phyloP scores from a whole-genome alignment of 164 flowering plant genomes.

The Vitis riparia region DNA sequence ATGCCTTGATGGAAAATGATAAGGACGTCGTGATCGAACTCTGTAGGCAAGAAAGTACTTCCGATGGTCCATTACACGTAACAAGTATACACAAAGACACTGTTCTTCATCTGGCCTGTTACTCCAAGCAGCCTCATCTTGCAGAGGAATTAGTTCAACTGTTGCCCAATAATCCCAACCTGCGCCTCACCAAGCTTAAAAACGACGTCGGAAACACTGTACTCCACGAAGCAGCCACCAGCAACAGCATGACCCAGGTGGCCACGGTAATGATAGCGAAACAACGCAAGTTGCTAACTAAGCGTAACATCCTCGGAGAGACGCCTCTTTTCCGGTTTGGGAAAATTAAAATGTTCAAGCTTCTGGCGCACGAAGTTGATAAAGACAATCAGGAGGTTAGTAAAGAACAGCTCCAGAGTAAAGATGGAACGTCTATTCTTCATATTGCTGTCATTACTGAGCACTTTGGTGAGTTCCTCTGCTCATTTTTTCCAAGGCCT shows the following conservation, averaged over 20 bases:
- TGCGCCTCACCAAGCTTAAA: constrained; percentile 2
- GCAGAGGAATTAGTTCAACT: not conserved
- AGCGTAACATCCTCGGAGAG: too few relatives aligned
- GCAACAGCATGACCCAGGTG: not conserved
- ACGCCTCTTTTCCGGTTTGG: too few relatives aligned
- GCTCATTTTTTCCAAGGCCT: too few relatives aligned
- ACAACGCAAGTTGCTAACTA: not conserved
- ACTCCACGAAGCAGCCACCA: not conserved
- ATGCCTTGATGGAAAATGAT: constrained; percentile 2
- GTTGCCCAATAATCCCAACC: not conserved
- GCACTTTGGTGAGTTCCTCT: constrained; percentile 3
- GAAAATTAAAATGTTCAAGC: too few relatives aligned
- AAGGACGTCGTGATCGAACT: not conserved
- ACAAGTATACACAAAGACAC: constrained; percentile 4
- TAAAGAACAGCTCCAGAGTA: not conserved
- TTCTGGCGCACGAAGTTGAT: too few relatives aligned
- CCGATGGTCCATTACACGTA: not conserved
- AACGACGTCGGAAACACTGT: not conserved
- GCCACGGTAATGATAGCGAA: not conserved
- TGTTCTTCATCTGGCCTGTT: constrained; percentile 11
- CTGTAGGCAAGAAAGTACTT: not conserved
- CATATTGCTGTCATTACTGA: constrained; percentile 1
- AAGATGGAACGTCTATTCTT: not conserved
- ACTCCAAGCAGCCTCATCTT: not conserved
- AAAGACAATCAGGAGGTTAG: not conserved